Evolutionary conservation across 1,284 basidiomycete species (phyloP), one percentile per base, ranked within the genome.

Genomic region (Trametes versicolor): DNA sequence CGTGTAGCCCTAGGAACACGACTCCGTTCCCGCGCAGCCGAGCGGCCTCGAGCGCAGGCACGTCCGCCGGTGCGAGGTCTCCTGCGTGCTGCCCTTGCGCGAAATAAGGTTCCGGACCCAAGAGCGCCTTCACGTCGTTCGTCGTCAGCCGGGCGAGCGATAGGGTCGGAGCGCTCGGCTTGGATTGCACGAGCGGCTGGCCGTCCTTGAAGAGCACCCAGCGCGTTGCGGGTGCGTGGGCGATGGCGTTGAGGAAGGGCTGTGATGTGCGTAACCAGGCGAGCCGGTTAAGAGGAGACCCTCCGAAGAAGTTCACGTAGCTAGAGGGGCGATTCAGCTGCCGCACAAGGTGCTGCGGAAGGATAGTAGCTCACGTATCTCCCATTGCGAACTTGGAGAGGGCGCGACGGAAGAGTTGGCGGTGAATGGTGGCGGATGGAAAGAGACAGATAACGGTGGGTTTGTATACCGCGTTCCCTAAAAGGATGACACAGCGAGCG

Each of bases 281-380:
- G 29, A 97, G 83, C 39, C 95, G 88, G 77, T 97, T 97, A 45
- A 96, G 81, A 19, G 94, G 92, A 17, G 91, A 92, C 55, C 93
- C 94, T 55, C 87, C 83, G 72, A 91, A 88, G 80, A 90, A 88
- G 76, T 92, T 92, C 67, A 84, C 72, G 69, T 74, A 70, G 45
- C 73, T 74, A 65, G 52, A 39, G 49, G 48, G 27, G 71, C 67
- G 69, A 60, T 71, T 72, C 67, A 67, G 66, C 58, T 25, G 15
- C 36, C 27, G 53, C 59, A 60, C 59, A 59, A 54, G 55, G 60
- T 56, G 43, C 47, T 54, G 58, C 57, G 68, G 58, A 50, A 29
- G 34, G 50, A 47, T 47, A 21, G 17, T 34, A 10, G 60, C 71
- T 70, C 68, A 72, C 71, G 66, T 62, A 56, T 70, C 69, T 53